phyloP scores from a whole-genome alignment of 345 rosid species.

The Heritiera littoralis region DNA sequence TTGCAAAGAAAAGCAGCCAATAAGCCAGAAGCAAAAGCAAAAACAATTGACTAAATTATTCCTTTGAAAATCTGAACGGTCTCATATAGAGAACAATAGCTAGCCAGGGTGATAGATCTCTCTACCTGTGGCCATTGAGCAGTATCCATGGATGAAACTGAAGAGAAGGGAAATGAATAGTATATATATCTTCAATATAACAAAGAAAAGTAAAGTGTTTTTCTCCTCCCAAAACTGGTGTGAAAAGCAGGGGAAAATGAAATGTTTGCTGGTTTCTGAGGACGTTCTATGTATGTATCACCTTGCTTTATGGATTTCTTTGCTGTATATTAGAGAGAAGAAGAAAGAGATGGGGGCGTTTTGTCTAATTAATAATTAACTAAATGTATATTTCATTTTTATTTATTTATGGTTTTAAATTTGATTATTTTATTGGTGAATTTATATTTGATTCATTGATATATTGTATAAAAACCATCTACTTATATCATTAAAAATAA shows the following conservation, averaged over 20 bases:
- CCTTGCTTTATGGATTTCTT: constrained; percentile 45
- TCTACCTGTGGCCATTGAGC: constrained; percentile 97
- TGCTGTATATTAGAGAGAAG: constrained; percentile 23
- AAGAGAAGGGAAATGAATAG: constrained; percentile 25
- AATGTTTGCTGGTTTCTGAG: constrained; percentile 42
- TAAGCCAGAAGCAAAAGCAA: constrained; percentile 21
- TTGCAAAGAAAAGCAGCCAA: constrained; percentile 22
- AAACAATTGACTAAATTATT: constrained; percentile 11
- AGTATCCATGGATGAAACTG: constrained; percentile 81
- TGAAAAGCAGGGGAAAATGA: constrained; percentile 39
- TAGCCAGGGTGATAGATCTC: constrained; percentile 26
- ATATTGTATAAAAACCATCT: too few species aligned
- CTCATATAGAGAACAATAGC: background rate
- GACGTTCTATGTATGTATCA: constrained; percentile 42
- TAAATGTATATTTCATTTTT: constrained; percentile 29
- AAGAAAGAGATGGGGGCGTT: constrained; percentile 25
- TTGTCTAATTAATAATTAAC: constrained; percentile 11
- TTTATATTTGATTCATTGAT: too few species aligned
- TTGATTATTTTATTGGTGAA: too few species aligned
- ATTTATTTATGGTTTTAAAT: background rate
- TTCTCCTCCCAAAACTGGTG: constrained; percentile 23
- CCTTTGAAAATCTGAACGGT: constrained; percentile 10
- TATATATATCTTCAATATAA: constrained; percentile 12
- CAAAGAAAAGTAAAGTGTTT: constrained; percentile 21
- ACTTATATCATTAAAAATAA: too few species aligned